A percentile compares a stretch with the other conserved stretches of the same genome.
phyloP scores from a whole-genome alignment of 2,329 filamentous ascomycete species.

The Alternaria triticimaculans region DNA sequence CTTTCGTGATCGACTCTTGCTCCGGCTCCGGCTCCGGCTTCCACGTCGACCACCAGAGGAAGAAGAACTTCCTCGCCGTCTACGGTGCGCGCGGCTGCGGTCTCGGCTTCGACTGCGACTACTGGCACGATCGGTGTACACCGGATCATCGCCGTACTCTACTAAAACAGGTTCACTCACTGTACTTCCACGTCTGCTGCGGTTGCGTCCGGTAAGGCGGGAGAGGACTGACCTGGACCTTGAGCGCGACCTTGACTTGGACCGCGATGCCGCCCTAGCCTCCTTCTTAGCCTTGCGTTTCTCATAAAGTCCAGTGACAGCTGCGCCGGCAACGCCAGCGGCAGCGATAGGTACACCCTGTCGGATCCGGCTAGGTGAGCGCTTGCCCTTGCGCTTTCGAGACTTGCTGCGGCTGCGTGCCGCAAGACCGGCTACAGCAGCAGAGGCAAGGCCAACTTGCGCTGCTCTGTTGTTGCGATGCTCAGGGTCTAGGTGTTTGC shows the following conservation, averaged over 20 bases:
- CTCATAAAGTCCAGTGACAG: constrained; percentile 67
- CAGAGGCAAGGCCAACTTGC: constrained; percentile 67
- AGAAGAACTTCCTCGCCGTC: constrained; percentile 54
- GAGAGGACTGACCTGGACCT: constrained; percentile 56
- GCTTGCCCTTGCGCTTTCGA: constrained; percentile 58
- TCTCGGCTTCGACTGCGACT: constrained; percentile 21
- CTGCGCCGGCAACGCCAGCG: constrained; percentile 66
- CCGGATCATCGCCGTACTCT: constrained; percentile 69
- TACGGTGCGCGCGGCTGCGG: constrained; percentile 33
- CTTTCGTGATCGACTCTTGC: constrained; percentile 57
- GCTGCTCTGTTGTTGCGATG: constrained; percentile 66
- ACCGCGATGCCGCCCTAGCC: constrained; percentile 55
- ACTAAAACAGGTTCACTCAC: constrained; percentile 62
- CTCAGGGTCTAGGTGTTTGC: constrained; percentile 51
- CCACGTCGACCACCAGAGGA: constrained; percentile 42
- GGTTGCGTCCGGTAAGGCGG: constrained; percentile 44
- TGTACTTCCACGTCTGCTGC: constrained; percentile 51
- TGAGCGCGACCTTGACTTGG: constrained; percentile 47
- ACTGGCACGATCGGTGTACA: constrained; percentile 59
- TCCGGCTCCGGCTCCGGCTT: constrained; percentile 48
- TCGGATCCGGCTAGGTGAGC: constrained; percentile 63
- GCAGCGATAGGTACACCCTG: constrained; percentile 66
- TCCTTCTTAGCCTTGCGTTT: constrained; percentile 67
- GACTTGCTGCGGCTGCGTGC: constrained; percentile 65
- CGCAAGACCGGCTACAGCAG: constrained; percentile 67